Percentiles rank a stretch among this genome's conserved stretches.
These are phyloP conservation scores for Xylaria multiplex DNA, from an alignment of 2,329 filamentous ascomycete genomes.

Conservation along the genomic window DNA sequence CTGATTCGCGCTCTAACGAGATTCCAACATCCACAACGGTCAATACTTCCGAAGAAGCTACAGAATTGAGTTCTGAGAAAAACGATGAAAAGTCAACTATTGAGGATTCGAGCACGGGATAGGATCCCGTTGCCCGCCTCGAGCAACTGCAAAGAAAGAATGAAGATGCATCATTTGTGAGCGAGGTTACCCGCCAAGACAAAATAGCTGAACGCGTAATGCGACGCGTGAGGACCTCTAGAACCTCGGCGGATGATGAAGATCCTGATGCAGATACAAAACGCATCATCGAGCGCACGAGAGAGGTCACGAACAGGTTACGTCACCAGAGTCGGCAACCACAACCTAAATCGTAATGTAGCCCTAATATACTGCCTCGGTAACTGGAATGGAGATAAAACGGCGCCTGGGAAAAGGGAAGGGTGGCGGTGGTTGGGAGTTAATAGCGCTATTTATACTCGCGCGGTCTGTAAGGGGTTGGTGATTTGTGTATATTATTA, in stretches of 20 bases:
- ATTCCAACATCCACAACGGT: background rate
- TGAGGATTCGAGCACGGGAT: constrained; percentile 39
- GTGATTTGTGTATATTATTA: constrained; percentile 26
- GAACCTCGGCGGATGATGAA: constrained; percentile 12
- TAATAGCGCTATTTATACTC: constrained; percentile 21
- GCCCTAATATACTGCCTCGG: background rate
- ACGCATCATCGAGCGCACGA: constrained; percentile 32
- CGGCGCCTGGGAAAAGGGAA: constrained; percentile 2
- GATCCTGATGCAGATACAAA: constrained; percentile 31
- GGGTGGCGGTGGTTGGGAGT: background rate
- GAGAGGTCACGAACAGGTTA: constrained; percentile 34
- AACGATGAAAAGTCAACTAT: constrained; percentile 31
- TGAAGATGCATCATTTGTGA: constrained; percentile 18
- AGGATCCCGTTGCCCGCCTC: constrained; percentile 39
- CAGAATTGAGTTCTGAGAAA: constrained; percentile 20
- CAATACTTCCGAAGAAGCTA: constrained; percentile 26
- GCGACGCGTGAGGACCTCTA: constrained; percentile 27
- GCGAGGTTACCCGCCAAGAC: constrained; percentile 30
- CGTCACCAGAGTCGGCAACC: constrained; percentile 24
- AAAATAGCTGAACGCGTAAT: constrained; percentile 23
- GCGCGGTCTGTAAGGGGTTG: constrained; percentile 4
- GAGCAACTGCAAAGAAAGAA: constrained; percentile 38
- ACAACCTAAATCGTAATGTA: constrained; percentile 5
- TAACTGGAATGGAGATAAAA: background rate
- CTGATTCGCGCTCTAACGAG: constrained; percentile 13